Evolutionary conservation across 768 basidiomycete species (phyloP), one percentile per base, ranked within the genome.

Genomic region (Pleurotus eryngii): DNA sequence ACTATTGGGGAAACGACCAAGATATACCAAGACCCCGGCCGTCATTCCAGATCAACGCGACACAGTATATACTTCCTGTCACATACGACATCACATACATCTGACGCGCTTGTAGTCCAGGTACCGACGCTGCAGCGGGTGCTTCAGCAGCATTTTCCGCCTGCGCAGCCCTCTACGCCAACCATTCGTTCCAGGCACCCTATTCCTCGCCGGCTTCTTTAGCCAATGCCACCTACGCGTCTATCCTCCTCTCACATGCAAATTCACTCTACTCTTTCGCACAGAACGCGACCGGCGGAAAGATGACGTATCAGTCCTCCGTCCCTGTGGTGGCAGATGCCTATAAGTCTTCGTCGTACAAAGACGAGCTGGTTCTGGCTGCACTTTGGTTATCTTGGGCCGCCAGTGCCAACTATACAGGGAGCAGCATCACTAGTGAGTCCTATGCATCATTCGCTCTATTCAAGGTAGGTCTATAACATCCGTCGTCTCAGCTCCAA

Each of bases 1-100:
- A 77, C 2, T 98, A 97, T 67, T 96, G 95, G 93, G 95, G 92
- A 59, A 91, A 89, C 9, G 95, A 97, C 63, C 78, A 76, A 47
- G 76, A 76, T 57, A 90, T 97, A 49, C 93, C 93, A 9, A 71
- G 70, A 14, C 83, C 85, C 20, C 84, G 95, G 38, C 83, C 87
- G 1, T 83, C 89, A 1, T 95, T 83, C 72, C 84, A 86, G 62
- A 84, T 97, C 62, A 94, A 95, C 62, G 71, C 78, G 56, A 86
- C 87, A 47, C 77, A 82, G 61, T 62, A 20, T 22, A 55, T 56
- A 51, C 17, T 9, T 46, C n/a, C 38, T 30, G 27, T 42, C 22
- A 24, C 22, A n/a, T 20, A 26, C 43, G 3, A 45, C 22, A 9
- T 11, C 39, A 42, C 14, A 8, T 24, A 14, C 9, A 20, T 30